Conservation (phyloP, 805 yeast species). For the Candida patagonica region DNA sequence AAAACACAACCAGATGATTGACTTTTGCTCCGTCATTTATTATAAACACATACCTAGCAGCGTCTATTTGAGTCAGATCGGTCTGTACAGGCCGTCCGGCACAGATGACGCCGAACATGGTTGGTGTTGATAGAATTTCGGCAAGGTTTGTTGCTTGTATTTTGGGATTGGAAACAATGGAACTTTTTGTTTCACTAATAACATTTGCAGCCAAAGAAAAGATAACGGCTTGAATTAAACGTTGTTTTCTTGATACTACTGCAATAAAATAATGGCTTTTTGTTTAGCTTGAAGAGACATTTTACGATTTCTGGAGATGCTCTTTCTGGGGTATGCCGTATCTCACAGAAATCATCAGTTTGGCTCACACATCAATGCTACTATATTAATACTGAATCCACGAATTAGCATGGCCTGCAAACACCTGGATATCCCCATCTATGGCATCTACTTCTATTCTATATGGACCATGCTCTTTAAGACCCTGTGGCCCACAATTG, state of each 20-base stretch:
- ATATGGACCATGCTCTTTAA: slow-evolving; percentile 3
- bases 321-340: too few species aligned
- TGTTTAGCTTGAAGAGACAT: too few species aligned
- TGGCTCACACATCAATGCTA: too few species aligned
- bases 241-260: too few species aligned
- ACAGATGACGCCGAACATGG: slow-evolving; percentile 68
- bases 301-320: too few species aligned
- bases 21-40: slow-evolving; percentile 55
- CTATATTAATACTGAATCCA: slow-evolving; percentile 11
- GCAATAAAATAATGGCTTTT: too few species aligned
- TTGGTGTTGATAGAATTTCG: background rate
- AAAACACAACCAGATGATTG: slow-evolving; percentile 74
- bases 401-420: slow-evolving; percentile 17
- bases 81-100: slow-evolving; percentile 56
- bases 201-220: too few species aligned
- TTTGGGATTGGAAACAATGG: too few species aligned
- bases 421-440: slow-evolving; percentile 3
- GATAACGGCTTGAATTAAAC: too few species aligned
- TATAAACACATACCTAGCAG: slow-evolving; percentile 53
- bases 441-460: background rate
- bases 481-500: slow-evolving; percentile 55
- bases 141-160: too few species aligned
- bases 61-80: slow-evolving; percentile 49
- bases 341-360: too few species aligned
- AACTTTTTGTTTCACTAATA: too few species aligned